Conservation (phyloP, 306 rosid species). For the Quercus suber region DNA sequence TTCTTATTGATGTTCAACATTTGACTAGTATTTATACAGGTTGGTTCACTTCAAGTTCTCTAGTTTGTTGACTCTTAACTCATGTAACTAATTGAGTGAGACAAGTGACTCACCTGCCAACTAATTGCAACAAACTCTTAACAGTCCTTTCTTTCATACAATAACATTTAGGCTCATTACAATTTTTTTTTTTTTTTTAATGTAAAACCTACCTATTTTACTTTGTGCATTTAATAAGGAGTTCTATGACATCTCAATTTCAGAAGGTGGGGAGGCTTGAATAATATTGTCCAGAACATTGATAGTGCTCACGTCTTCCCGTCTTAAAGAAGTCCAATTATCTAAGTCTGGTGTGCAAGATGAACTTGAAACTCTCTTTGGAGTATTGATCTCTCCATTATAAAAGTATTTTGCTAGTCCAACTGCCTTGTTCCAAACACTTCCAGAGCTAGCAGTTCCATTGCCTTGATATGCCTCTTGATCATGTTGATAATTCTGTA, state of each 20-base stretch:
- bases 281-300: not conserved
- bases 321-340: not conserved
- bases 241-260: not conserved
- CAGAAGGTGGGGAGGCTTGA: not conserved
- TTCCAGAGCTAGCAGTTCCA: slow-evolving; percentile 1
- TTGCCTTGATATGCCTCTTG: slow-evolving; percentile 12
- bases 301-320: not conserved
- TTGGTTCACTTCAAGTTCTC: no score
- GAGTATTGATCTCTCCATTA: not conserved
- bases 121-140: no score
- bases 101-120: no score
- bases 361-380: no score
- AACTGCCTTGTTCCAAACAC: slow-evolving; percentile 19
- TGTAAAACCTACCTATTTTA: no score
- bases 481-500: slow-evolving; percentile 3
- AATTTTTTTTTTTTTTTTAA: no score
- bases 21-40: no score
- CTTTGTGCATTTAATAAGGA: not conserved
- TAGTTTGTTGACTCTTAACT: no score
- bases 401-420: slow-evolving; percentile 22
- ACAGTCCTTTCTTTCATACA: no score
- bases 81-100: no score
- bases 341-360: not conserved
- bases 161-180: no score
- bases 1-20: no score